Percentiles rank a stretch among this genome's conserved stretches.
Conservation (phyloP, 1,284 basidiomycete genomes). For the Somion occarium region DNA sequence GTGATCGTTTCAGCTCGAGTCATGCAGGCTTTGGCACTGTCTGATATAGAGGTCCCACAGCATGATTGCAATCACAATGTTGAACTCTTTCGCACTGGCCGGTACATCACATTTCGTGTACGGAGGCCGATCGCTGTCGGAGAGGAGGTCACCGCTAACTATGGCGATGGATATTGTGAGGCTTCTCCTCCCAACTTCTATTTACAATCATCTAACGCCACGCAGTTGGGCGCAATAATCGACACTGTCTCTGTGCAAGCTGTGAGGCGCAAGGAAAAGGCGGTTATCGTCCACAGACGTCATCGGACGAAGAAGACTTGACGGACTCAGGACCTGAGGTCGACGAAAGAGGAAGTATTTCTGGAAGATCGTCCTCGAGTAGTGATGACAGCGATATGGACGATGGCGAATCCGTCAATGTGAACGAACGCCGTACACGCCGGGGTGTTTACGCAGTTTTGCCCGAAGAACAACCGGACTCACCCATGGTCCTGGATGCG, state of each 20-base stretch:
- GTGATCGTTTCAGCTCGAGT: conserved; percentile 25
- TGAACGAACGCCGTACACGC: conserved; percentile 72
- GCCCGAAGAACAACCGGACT: conserved; percentile 47
- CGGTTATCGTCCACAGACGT: conserved; percentile 61
- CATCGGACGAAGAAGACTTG: conserved; percentile 43
- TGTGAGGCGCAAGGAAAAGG: conserved; percentile 77
- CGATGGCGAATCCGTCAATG: conserved; percentile 34
- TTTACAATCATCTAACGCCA: background rate
- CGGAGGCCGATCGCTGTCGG: conserved; percentile 75
- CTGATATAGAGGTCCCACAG: conserved; percentile 33
- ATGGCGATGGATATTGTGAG: conserved; percentile 81
- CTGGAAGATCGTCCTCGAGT: conserved; percentile 8
- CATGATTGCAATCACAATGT: conserved; percentile 92
- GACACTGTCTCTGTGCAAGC: conserved; percentile 85
- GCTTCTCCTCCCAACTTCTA: background rate
- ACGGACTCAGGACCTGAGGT: conserved; percentile 33
- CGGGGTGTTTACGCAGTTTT: conserved; percentile 71
- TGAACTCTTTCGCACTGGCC: conserved; percentile 81
- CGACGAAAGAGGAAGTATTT: conserved; percentile 30
- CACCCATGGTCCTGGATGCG: conserved; percentile 47
- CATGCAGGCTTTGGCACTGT: conserved; percentile 3
- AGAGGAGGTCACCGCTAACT: conserved; percentile 85
- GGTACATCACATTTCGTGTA: conserved; percentile 86
- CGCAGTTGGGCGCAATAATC: conserved; percentile 81
- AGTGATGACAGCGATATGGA: conserved; percentile 21